Base-by-base conservation (phyloP, 2,329 filamentous ascomycete genomes). In the Chaetoscypha palmicola region DNA sequence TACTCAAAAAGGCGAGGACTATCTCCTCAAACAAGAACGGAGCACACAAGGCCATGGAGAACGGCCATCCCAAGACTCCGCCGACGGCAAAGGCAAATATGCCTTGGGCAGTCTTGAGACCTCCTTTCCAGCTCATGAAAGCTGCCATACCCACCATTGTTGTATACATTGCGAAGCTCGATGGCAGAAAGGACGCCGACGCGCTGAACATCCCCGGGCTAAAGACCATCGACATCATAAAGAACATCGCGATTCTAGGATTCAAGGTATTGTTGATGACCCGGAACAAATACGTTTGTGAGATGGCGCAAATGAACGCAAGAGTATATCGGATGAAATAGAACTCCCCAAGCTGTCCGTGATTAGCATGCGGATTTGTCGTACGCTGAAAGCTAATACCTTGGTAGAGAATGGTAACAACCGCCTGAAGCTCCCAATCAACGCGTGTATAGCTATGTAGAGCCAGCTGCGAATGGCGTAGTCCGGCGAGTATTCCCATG, bases 401-500 rank as follows among this genome's bases (percentile, higher is more conserved):
- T 83, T 83, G 46, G 68, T 75, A 2, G 77, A 68, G 38, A 74
- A 74, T 2, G 79, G 79, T 1, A 82, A 61, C 4, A 92, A 58
- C 28, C 80, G 74, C 23, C 80, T 76, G 14, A 87, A 54, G 50
- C 79, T 86, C 34, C 81, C 83, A 35, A 86, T 66, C 16, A 82
- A 54, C 20, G 89, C 86, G 65, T 98, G 91, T 1, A 96, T 66
- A 4, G 72, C 76, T 28, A 94, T 73, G 60, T 98, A 98, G 17
- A 89, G 72, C 92, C 92, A 98, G 68, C 89, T 96, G 51, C 92
- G 81, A 56, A 98, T 96, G 39, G 89, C 86, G 66, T 86, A 97
- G 46, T 91, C 83, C 4, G 92, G 92, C 1, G 91, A 94, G 67
- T 97, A 98, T 66, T 98, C 92, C 92, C 92, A 98, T 1, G 92